Percentiles rank a stretch among this genome's conserved stretches.
Conservation (phyloP, 129 eudicot genomes). For the Flaveria sonorensis region DNA sequence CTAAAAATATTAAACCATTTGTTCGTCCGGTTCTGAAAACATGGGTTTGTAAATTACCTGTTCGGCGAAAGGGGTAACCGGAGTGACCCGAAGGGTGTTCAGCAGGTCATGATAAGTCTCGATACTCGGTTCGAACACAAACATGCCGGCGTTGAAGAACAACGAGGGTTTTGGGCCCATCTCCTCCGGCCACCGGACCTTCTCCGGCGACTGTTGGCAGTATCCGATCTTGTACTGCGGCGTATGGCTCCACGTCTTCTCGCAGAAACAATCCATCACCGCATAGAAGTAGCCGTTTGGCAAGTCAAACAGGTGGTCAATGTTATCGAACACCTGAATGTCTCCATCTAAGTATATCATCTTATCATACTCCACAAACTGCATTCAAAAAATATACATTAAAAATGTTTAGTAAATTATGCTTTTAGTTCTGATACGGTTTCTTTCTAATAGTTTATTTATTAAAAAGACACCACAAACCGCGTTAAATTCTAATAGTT, state of each 20-base stretch:
- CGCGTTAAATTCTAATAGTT: too few relatives aligned
- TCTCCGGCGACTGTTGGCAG: conserved; percentile 83
- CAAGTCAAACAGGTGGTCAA: conserved; percentile 75
- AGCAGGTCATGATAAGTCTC: conserved; percentile 48
- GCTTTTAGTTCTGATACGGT: too few relatives aligned
- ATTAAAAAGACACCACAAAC: too few relatives aligned
- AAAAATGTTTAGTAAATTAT: too few relatives aligned
- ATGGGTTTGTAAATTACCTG: conserved; percentile 42
- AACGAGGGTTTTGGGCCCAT: conserved; percentile 63
- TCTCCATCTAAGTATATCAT: conserved; percentile 90
- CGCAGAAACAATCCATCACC: conserved; percentile 86
- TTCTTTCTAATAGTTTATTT: too few relatives aligned
- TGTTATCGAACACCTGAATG: conserved; percentile 73
- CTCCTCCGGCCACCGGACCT: conserved; percentile 61
- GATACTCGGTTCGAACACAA: conserved; percentile 62
- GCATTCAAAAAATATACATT: not conserved
- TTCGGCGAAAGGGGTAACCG: conserved; percentile 90
- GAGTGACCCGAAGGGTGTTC: conserved; percentile 50
- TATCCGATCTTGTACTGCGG: conserved; percentile 73
- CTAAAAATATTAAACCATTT: too few relatives aligned
- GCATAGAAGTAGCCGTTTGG: conserved; percentile 68
- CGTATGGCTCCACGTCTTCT: conserved; percentile 81
- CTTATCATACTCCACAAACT: conserved; percentile 81
- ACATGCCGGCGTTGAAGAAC: conserved; percentile 87
- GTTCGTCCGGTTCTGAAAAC: too few relatives aligned